Percentiles rank a stretch among this genome's conserved stretches.
Conservation (phyloP, 108 stramenopile genomes). For the Mediolabrus comicus region DNA sequence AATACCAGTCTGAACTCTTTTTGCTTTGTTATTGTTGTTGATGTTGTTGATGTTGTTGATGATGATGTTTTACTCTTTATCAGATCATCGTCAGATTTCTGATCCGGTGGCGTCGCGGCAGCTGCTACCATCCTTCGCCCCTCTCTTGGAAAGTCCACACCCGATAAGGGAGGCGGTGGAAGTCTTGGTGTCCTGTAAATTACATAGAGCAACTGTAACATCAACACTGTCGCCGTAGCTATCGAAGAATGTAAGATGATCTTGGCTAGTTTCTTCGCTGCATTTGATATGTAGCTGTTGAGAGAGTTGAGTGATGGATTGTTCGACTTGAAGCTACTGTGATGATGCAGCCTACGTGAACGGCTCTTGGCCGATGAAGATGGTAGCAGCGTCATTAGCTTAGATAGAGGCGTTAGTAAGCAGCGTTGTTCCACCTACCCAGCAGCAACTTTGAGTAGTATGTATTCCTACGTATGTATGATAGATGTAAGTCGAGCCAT, state of each 20-base stretch:
- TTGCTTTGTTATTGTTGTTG: neutral
- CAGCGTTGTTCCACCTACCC: neutral
- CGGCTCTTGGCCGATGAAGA: neutral
- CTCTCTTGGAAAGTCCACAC: constrained; percentile 9
- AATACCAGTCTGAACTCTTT: constrained; percentile 26
- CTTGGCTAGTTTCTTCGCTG: neutral
- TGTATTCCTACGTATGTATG: too few species aligned
- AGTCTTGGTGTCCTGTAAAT: constrained; percentile 15
- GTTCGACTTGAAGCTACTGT: neutral
- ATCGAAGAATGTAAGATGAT: neutral
- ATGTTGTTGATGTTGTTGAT: neutral
- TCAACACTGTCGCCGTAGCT: constrained; percentile 3
- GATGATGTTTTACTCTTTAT: neutral
- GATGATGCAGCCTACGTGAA: neutral
- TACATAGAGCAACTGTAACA: constrained; percentile 13
- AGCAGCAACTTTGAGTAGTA: too few species aligned
- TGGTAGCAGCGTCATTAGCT: neutral
- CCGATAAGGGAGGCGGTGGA: constrained; percentile 17
- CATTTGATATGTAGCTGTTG: neutral
- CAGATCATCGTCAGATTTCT: neutral
- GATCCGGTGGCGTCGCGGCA: neutral
- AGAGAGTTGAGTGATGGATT: too few species aligned
- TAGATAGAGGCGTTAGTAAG: neutral
- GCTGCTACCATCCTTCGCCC: constrained; percentile 6
- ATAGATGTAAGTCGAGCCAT: too few species aligned